Evolutionary conservation across 305 asterid species (phyloP).

Genomic region (Solanum hybrid): DNA sequence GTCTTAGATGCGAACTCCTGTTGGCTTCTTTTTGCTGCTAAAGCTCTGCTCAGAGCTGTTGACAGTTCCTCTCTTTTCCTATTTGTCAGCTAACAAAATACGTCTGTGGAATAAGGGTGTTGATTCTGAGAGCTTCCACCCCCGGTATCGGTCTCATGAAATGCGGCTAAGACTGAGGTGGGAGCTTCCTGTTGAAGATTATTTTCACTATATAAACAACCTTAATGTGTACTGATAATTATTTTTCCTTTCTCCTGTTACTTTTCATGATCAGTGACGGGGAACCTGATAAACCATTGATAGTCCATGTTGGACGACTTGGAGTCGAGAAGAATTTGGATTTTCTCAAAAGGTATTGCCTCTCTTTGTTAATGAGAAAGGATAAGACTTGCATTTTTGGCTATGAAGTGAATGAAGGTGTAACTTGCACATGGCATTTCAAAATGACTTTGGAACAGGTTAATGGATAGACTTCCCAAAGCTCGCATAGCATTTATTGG

Average conservation of each 20-base stretch:
- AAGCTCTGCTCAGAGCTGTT: not conserved
- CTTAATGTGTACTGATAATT: not conserved
- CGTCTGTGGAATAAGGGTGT: conserved; percentile 99
- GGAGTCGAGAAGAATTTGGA: conserved; percentile 97
- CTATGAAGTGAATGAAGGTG: not conserved
- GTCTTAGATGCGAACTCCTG: not conserved
- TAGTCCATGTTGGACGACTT: conserved; percentile 87
- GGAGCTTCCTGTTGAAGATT: not conserved
- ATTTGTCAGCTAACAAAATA: conserved; percentile 56
- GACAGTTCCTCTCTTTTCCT: not conserved
- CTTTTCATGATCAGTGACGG: conserved; percentile 36
- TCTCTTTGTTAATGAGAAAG: conserved; percentile 2
- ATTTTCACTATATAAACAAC: not conserved
- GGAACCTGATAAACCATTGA: conserved; percentile 73
- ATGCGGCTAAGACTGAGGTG: conserved; percentile 82
- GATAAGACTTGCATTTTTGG: not conserved
- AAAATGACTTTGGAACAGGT: conserved; percentile 11
- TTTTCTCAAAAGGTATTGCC: conserved; percentile 58
- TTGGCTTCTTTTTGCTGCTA: not conserved
- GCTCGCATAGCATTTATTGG: conserved; percentile 90
- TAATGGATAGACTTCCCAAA: conserved; percentile 54
- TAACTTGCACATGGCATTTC: not conserved
- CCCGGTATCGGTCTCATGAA: conserved; percentile 53
- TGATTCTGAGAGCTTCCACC: conserved; percentile 92
- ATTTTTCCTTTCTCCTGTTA: not conserved